These are phyloP conservation scores for Acacia acuminata DNA, from an alignment of 306 rosid genomes.

Conservation along the genomic window DNA sequence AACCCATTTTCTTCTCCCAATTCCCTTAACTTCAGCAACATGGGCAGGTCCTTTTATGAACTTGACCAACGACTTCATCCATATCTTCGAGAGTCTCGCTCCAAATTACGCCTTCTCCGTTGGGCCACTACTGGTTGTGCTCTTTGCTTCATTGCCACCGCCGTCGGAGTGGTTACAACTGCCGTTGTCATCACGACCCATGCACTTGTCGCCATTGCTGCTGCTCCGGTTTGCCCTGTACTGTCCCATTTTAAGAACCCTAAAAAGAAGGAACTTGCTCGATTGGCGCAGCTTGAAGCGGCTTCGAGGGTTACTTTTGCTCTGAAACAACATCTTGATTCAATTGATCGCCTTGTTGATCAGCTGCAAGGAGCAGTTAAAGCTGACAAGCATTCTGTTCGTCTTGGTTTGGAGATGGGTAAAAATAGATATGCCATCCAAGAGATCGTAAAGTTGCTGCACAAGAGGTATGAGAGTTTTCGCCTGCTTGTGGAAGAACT, in stretches of 20 bases:
- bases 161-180: slow-evolving; percentile 16
- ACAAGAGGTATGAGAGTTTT: not conserved
- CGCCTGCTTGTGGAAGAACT: not conserved
- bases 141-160: slow-evolving; percentile 37
- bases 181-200: slow-evolving; percentile 34
- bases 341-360: not conserved
- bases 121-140: slow-evolving; percentile 30
- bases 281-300: not conserved
- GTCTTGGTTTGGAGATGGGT: not conserved
- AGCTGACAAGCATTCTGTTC: not conserved
- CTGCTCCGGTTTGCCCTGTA: slow-evolving; percentile 30
- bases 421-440: not conserved
- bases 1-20: slow-evolving; percentile 55
- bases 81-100: slow-evolving; percentile 46
- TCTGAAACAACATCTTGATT: not conserved
- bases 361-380: not conserved
- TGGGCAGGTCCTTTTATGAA: slow-evolving; percentile 44
- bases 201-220: slow-evolving; percentile 31
- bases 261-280: not conserved
- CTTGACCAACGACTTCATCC: slow-evolving; percentile 47
- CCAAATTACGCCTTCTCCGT: slow-evolving; percentile 47
- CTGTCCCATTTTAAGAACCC: slow-evolving; percentile 19
- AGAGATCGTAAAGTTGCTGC: not conserved
- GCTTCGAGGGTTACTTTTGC: not conserved
- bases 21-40: slow-evolving; percentile 32